Conservation (phyloP, 495 filamentous ascomycete genomes). For the Filosporella fistucella region DNA sequence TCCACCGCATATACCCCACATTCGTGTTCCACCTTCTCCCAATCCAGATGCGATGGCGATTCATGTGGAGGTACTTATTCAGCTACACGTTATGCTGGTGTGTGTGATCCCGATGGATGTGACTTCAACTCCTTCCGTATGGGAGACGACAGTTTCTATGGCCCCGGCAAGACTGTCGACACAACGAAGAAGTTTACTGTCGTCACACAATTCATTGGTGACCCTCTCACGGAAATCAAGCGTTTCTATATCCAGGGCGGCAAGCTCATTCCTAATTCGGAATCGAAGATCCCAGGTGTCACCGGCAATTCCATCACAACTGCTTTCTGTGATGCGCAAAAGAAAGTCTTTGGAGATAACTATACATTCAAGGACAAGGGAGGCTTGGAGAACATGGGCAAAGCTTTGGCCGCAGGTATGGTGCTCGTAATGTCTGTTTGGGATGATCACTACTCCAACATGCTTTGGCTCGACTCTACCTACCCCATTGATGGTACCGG, state of each 20-base stretch:
- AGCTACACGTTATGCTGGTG: constrained; percentile 39
- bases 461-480: constrained; percentile 80
- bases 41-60: constrained; percentile 45
- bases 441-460: constrained; percentile 71
- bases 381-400: constrained; percentile 51
- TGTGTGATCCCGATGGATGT: constrained; percentile 71
- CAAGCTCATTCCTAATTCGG: constrained; percentile 24
- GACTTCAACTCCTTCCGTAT: constrained; percentile 66
- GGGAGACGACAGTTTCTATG: constrained; percentile 56
- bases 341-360: constrained; percentile 55
- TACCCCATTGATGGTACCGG: constrained; percentile 54
- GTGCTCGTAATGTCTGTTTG: constrained; percentile 65
- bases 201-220: constrained; percentile 67
- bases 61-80: constrained; percentile 46
- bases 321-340: constrained; percentile 54
- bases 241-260: constrained; percentile 51
- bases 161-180: constrained; percentile 51
- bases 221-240: constrained; percentile 54
- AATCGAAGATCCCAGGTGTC: constrained; percentile 46
- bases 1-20: constrained; percentile 58
- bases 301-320: constrained; percentile 53
- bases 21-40: constrained; percentile 23
- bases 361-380: constrained; percentile 49
- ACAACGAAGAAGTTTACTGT: constrained; percentile 59
- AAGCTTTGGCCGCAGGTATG: constrained; percentile 51